These are phyloP conservation scores for Apiospora marii DNA, from an alignment of 2,329 filamentous ascomycete species.

Conservation along the genomic window DNA sequence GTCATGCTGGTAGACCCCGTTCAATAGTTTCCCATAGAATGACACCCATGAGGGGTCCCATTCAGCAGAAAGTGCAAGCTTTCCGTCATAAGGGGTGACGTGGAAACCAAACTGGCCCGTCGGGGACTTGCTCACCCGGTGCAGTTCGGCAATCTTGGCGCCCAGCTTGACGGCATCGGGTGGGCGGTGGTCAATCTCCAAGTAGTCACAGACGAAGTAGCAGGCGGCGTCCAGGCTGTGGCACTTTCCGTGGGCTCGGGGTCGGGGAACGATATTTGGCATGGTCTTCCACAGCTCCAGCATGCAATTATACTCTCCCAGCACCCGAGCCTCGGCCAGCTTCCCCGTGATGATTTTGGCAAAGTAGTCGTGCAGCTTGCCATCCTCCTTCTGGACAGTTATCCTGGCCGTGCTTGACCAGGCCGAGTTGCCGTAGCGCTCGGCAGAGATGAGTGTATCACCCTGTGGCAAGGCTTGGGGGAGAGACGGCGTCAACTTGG, in stretches of 20 bases:
- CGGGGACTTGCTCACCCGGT: constrained; percentile 34
- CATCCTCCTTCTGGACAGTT: background rate
- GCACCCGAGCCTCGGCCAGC: constrained; percentile 29
- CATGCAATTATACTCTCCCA: constrained; percentile 30
- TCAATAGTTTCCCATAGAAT: constrained; percentile 35
- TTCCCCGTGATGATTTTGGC: constrained; percentile 18
- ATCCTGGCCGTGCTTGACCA: constrained; percentile 9
- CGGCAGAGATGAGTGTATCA: background rate
- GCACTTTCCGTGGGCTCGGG: constrained; percentile 21
- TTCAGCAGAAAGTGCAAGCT: constrained; percentile 26
- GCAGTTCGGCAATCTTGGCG: constrained; percentile 33
- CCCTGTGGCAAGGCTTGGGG: background rate
- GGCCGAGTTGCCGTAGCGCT: background rate
- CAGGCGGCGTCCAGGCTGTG: constrained; percentile 17
- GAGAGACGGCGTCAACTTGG: background rate
- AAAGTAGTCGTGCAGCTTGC: background rate
- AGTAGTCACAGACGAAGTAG: constrained; percentile 34
- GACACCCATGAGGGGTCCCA: constrained; percentile 30
- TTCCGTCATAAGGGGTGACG: constrained; percentile 32
- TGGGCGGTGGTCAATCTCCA: constrained; percentile 26
- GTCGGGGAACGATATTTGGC: constrained; percentile 28
- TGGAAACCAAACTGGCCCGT: constrained; percentile 35
- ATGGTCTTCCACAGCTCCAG: constrained; percentile 29
- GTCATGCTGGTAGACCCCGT: constrained; percentile 34
- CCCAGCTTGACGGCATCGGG: constrained; percentile 33